Evolutionary conservation across 805 yeast genomes (phyloP).

Genomic region (Millerozyma miso): DNA sequence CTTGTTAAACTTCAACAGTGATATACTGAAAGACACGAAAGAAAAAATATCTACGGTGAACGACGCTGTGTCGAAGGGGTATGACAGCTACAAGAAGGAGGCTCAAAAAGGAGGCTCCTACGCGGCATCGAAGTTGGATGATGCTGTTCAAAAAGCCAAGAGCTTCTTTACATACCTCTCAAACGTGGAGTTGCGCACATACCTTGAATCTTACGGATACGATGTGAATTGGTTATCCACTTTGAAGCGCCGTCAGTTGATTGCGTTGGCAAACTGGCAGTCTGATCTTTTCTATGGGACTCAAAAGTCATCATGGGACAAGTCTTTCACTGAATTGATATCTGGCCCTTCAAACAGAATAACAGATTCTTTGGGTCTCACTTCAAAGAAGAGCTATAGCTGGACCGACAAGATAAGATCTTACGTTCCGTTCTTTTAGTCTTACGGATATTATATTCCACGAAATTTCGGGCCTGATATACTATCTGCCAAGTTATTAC

Average conservation of each 20-base stretch:
- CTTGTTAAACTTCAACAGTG: not conserved
- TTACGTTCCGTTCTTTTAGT: not conserved
- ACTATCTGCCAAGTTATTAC: too few species aligned
- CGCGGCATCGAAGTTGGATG: conserved; percentile 3
- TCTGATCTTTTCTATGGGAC: conserved; percentile 31
- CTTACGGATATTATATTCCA: too few species aligned
- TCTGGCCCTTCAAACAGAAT: conserved; percentile 9
- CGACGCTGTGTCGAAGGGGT: not conserved
- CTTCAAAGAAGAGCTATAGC: conserved; percentile 4
- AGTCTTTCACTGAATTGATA: conserved; percentile 11
- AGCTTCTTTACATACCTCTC: conserved; percentile 36
- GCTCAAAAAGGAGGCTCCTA: conserved; percentile 6
- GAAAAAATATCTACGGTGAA: not conserved
- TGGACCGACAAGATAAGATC: conserved; percentile 7
- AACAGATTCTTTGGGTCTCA: conserved; percentile 10
- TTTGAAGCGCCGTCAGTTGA: conserved; percentile 29
- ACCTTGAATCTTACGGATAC: conserved; percentile 41
- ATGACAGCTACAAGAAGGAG: not conserved
- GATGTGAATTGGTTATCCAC: conserved; percentile 16
- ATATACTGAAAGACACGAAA: not conserved
- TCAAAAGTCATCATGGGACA: conserved; percentile 12
- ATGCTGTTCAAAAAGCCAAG: conserved; percentile 1
- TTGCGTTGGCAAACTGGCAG: conserved; percentile 36
- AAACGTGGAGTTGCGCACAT: conserved; percentile 37
- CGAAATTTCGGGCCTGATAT: too few species aligned